phyloP scores from a whole-genome alignment of 306 rosid species.

The Begonia fuchsioides region DNA sequence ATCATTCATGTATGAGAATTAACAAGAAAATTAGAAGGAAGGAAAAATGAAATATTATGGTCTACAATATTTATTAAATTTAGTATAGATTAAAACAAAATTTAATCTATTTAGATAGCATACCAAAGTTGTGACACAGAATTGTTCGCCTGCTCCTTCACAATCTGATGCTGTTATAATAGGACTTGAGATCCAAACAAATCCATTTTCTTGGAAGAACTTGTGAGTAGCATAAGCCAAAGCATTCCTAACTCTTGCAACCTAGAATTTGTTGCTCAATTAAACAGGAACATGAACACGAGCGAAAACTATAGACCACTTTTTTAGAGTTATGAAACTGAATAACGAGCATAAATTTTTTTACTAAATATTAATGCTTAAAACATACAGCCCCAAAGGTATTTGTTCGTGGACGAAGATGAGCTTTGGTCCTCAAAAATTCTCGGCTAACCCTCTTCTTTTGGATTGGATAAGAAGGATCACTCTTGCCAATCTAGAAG shows the following conservation, averaged over 20 bases:
- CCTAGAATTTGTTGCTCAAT: conserved; percentile 30
- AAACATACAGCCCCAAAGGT: conserved; percentile 87
- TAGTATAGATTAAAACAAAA: too few relatives aligned
- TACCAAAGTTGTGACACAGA: conserved; percentile 94
- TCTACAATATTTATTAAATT: too few relatives aligned
- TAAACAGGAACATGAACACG: conserved; percentile 4
- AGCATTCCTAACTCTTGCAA: conserved; percentile 88
- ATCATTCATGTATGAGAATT: too few relatives aligned
- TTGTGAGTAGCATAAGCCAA: conserved; percentile 85
- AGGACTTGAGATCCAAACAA: conserved; percentile 83
- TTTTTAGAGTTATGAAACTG: too few relatives aligned
- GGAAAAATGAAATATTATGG: too few relatives aligned
- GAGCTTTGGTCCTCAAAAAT: conserved; percentile 90
- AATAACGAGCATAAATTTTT: too few relatives aligned
- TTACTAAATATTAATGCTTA: neutral
- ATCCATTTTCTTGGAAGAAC: conserved; percentile 93
- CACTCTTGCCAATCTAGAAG: conserved; percentile 72
- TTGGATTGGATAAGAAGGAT: conserved; percentile 86
- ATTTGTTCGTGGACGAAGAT: conserved; percentile 90
- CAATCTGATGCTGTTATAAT: conserved; percentile 95
- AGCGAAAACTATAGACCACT: conserved; percentile 3
- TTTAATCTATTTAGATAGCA: conserved; percentile 7
- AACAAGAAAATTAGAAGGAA: too few relatives aligned
- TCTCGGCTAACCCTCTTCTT: conserved; percentile 87
- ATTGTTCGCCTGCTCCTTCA: conserved; percentile 99